Evolutionary conservation across 2,329 filamentous ascomycete species (phyloP), one percentile per base, ranked within the genome.

Genomic region (Fusarium domesticum): DNA sequence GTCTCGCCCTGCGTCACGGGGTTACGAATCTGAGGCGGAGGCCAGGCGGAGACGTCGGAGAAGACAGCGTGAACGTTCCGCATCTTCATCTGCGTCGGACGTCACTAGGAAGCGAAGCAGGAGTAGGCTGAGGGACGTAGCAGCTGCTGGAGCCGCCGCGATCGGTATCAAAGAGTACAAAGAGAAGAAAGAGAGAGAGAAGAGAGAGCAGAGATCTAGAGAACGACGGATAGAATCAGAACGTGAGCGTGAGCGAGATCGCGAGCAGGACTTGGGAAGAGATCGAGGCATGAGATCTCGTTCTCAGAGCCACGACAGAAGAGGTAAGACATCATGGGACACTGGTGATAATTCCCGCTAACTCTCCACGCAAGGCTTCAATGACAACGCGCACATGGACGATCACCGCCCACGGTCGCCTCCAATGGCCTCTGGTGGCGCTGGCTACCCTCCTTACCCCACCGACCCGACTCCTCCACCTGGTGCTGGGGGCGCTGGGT

Each of bases 151-250:
- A 6, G 81, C 81, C 5, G 79, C 81, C 1, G 81, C 80, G 5
- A 74, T 84, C 45, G 80, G 81, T 0, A 72, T 84, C 44, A 83
- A 83, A 59, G 78, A 81, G 57, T 80, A 76, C 48, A 71, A 75
- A 47, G 74, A 80, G 49, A 75, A 61, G 49, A 60, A 58, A 38
- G 60, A 66, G 40, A 50, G 58, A 20, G 56, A 63, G 36, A 60
- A 58, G 40, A 67, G 61, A 49, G 65, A 65, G 41, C 65, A 64
- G 28, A 60, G 62, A 37, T 65, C 67, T 12, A 63, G 62, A 45
- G 68, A 69, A 5, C 59, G 62, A 7, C 49, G 64, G 30, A 36
- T 47, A 16, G 56, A 59, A 17, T 28, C 48, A 7, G 56, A 59
- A 38, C 38, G 45, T 25, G 57, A 60, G 18, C 51, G 47, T 15